Evolutionary conservation across 495 filamentous ascomycete species (phyloP), one percentile per base, ranked within the genome.

Genomic region (Podospora tetraspora): DNA sequence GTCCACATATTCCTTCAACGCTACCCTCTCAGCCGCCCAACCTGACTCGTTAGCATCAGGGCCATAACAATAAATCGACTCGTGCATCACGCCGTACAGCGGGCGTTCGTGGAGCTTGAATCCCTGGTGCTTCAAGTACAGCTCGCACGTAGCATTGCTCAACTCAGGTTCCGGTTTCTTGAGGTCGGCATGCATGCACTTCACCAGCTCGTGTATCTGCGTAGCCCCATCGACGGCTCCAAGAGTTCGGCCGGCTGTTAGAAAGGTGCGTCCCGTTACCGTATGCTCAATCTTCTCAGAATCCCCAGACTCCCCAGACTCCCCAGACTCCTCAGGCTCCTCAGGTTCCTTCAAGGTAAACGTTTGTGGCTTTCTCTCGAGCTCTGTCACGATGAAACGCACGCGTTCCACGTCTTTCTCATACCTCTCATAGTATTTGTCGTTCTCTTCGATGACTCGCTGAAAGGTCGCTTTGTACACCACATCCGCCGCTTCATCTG

Each of bases 181-280:
- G 59, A 88, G 83, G 30, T 71, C 66, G 6, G 16, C 8, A 3
- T 1, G 13, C 58, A 73, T 62, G 30, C 1, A 0, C 8, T 34
- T 19, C 1, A 74, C 72, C 60, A 92, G 82, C 56, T 89, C 79
- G 68, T 93, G 89, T 52, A 93, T 79, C 27, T 70, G 71, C 64
- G 88, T 84, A 2, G 0, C 5, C 0, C 43, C 43, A 1, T 6
- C 43, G 13, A n/a, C 6, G 8, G 1, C 82, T 3, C 94, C 94
- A 71, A 97, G 90, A 22, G 79, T 72, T n/a, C 94, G 78, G 16
- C 94, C 94, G 13, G 96, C 71, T 59, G 90, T 89, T 73, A 92
- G 81, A 68, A 97, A 89, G 10, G 91, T 84, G 57, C 85, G 78
- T 3, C 90, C 84, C 0, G 87, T 92, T 59, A 97, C 77, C 23